These are phyloP conservation scores for Boletus albobrunnescens DNA, from an alignment of 1,284 basidiomycete species.

Conservation along the genomic window DNA sequence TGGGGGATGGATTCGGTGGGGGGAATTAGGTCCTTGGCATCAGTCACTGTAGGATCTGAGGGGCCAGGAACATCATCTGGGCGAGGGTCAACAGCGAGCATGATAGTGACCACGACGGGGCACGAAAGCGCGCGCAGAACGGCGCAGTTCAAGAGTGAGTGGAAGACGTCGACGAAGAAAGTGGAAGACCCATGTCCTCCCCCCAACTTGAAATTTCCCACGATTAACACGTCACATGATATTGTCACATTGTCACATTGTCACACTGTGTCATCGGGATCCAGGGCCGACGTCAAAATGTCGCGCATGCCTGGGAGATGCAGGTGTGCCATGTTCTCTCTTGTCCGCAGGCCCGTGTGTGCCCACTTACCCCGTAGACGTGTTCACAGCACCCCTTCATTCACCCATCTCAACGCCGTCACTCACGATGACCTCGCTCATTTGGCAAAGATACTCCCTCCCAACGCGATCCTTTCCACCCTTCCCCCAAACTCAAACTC, in stretches of 20 bases:
- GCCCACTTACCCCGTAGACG: constrained; percentile 8
- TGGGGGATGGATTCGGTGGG: constrained; percentile 8
- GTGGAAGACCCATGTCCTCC: not conserved
- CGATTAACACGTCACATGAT: constrained; percentile 13
- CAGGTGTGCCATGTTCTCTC: not conserved
- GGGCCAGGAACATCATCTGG: constrained; percentile 2
- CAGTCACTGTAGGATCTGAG: not conserved
- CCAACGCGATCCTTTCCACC: constrained; percentile 61
- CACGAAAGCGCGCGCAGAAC: not conserved
- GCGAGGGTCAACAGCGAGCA: not conserved
- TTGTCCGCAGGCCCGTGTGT: not conserved
- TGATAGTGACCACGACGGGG: no score
- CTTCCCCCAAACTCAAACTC: constrained; percentile 46
- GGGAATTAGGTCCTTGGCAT: not conserved
- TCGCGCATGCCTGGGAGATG: no score
- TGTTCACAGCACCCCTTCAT: constrained; percentile 17
- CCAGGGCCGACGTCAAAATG: no score
- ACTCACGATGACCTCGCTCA: constrained; percentile 56
- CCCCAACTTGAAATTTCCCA: constrained; percentile 10
- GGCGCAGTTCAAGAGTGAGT: not conserved
- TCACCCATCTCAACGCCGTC: constrained; percentile 42
- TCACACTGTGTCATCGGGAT: no score
- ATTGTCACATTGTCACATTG: no score
- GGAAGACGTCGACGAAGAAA: constrained; percentile 7
- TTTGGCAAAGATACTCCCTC: constrained; percentile 58